Evolutionary conservation across 2,329 filamentous ascomycete species (phyloP), one percentile per base, ranked within the genome.

Genomic region (Penicillium brevicompactum): DNA sequence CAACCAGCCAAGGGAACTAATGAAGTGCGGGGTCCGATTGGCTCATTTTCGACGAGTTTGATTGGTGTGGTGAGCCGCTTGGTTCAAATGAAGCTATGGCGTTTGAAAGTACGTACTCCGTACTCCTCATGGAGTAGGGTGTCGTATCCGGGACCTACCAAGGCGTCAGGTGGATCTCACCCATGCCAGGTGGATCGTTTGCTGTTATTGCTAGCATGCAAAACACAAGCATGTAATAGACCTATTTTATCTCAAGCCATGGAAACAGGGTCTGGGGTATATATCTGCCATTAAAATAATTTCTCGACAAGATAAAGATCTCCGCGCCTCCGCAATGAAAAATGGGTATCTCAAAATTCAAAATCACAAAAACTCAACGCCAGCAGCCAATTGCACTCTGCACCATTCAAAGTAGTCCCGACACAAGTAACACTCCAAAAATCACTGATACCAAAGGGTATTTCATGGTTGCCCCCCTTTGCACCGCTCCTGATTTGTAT

Each of bases 321-420:
- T 9, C 34, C 16, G 27, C 31, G 16, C 46, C 41, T 37, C 9
- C 32, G 31, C 30, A 42, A 49, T 38, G 16, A 41, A 32, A 54
- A 54, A 47, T 50, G 51, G 55, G 55, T 57, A 57, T 57, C 54
- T 46, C 46, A 46, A 49, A 45, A 44, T 40, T 11, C 46, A 53
- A 42, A 37, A n/a, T 6, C 32, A 34, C 13, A 52, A 40, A 21
- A 46, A 44, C 24, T 27, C 24, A 42, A 46, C 14, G 30, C 16
- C 21, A 41, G 18, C 4, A 40, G 27, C 8, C 18, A 32, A 11
- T 47, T 11, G 13, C 32, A 46, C n/a, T 32, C 9, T 3, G 21
- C 22, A 43, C 14, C 21, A 44, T 13, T 46, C 31, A 41, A 46
- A 45, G 14, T 45, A 50, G 38, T 18, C 41, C 52, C 4, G 27